A percentile compares a stretch with the other conserved stretches of the same genome.
Conservation (phyloP, 192 early-diverging fungal species). For the Diversispora eburnea region DNA sequence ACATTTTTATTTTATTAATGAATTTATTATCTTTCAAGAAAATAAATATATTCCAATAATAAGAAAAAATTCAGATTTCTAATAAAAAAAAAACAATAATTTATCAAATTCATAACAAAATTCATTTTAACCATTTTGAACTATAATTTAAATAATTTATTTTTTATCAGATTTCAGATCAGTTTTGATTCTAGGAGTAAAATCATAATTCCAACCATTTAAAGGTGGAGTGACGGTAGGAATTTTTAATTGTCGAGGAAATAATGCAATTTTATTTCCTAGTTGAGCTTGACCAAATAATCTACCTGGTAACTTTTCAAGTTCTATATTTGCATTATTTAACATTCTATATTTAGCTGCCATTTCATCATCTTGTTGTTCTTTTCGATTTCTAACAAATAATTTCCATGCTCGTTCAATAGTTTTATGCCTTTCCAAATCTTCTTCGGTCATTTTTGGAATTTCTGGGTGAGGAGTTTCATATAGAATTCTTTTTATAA, state of each 20-base stretch:
- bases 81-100: too few species aligned
- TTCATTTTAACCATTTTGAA: too few species aligned
- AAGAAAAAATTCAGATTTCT: too few species aligned
- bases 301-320: slow-evolving; percentile 54
- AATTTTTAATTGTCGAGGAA: slow-evolving; percentile 70
- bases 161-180: too few species aligned
- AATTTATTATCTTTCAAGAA: too few species aligned
- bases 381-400: slow-evolving; percentile 47
- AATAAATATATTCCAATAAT: too few species aligned
- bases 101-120: too few species aligned
- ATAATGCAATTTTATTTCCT: slow-evolving; percentile 54
- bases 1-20: too few species aligned
- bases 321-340: slow-evolving; percentile 60
- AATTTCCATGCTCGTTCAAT: slow-evolving; percentile 70
- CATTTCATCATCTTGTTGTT: slow-evolving; percentile 42
- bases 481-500: slow-evolving; percentile 70
- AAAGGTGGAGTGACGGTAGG: slow-evolving; percentile 70
- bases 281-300: slow-evolving; percentile 64
- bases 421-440: slow-evolving; percentile 60
- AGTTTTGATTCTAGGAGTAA: slow-evolving; percentile 9
- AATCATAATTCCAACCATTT: slow-evolving; percentile 66
- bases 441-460: slow-evolving; percentile 53
- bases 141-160: too few species aligned
- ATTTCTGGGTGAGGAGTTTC: slow-evolving; percentile 43
- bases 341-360: slow-evolving; percentile 61